Base-by-base conservation (phyloP, 345 rosid genomes). In the Melaleuca alternifolia region DNA sequence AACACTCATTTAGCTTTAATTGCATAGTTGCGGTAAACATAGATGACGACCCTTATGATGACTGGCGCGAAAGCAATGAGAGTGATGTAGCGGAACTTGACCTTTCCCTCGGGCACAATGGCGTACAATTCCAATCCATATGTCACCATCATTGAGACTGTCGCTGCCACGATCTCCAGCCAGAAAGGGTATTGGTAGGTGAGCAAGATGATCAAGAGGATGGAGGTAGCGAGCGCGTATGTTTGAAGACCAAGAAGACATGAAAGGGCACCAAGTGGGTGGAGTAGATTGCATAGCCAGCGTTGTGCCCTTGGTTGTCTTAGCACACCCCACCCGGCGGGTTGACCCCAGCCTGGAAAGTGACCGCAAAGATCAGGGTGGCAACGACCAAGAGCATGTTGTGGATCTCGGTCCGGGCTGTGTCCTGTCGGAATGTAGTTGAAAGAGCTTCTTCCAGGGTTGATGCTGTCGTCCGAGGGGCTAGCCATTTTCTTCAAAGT, bases 291-390 rank as follows among this genome's bases (percentile, higher is more conserved):
- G 89, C 89, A 8, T 61, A 51, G 13, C 86, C 87, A 0, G 89
- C 56, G 0, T 8, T 1, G 46, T 87, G 81, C 1, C 83, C 86
- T 2, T 30, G 8, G 4, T 13, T 44, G 26, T 87, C 91, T 44
- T 91, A 90, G 89, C 88, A 89, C 3, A 88, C 71, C 5, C 85
- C 92, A 7, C 90, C 90, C 6, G 90, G 89, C 50, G 76, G 59
- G 0, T 85, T 88, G 12, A 88, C 86, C 20, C 90, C 88, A 1
- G 92, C 87, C 26, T 86, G 87, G 21, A 87, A 89, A 5, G 91
- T 90, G 33, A 79, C 90, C 0, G 88, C 16, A 0, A 88, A 51
- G 1, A 91, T 87, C n/a, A 91, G 48, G 23, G 89, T 54, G 26
- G 44, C 86, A 0, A 86, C 50, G 1, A 88, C 14, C 30, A 88